phyloP scores from a whole-genome alignment of 2,329 filamentous ascomycete genomes.

The Coccinonectria pachysandricola region DNA sequence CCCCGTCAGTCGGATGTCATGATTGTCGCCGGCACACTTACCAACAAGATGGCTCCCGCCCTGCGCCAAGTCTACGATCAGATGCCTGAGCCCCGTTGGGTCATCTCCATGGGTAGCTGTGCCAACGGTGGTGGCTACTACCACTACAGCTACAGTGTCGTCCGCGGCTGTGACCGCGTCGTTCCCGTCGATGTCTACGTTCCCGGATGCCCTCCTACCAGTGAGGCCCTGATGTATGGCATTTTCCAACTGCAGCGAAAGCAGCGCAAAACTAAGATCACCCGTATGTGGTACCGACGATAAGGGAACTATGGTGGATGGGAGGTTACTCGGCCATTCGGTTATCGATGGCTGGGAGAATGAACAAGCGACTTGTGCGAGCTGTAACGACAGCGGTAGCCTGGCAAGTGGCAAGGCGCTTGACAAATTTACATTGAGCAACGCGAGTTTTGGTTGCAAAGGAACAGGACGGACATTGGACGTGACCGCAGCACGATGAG shows the following conservation, averaged over 20 bases:
- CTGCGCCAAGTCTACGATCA: slow-evolving; percentile 56
- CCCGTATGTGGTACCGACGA: slow-evolving; percentile 38
- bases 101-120: slow-evolving; percentile 60
- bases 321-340: too few species aligned
- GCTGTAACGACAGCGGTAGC: not conserved
- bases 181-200: slow-evolving; percentile 60
- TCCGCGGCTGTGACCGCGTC: slow-evolving; percentile 54
- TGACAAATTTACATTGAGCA: too few species aligned
- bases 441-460: too few species aligned
- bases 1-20: slow-evolving; percentile 56
- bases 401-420: too few species aligned
- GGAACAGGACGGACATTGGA: too few species aligned
- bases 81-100: slow-evolving; percentile 56
- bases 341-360: too few species aligned
- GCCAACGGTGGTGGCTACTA: slow-evolving; percentile 66
- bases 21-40: slow-evolving; percentile 57
- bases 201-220: slow-evolving; percentile 48
- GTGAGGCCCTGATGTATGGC: slow-evolving; percentile 39
- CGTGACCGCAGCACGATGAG: slow-evolving; percentile 4
- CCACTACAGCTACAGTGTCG: slow-evolving; percentile 60
- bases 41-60: slow-evolving; percentile 59
- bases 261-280: slow-evolving; percentile 43
- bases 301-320: too few species aligned
- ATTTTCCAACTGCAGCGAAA: slow-evolving; percentile 62
- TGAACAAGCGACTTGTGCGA: too few species aligned